phyloP scores from a whole-genome alignment of 2,329 filamentous ascomycete genomes.

The Incumbomyces lentus region DNA sequence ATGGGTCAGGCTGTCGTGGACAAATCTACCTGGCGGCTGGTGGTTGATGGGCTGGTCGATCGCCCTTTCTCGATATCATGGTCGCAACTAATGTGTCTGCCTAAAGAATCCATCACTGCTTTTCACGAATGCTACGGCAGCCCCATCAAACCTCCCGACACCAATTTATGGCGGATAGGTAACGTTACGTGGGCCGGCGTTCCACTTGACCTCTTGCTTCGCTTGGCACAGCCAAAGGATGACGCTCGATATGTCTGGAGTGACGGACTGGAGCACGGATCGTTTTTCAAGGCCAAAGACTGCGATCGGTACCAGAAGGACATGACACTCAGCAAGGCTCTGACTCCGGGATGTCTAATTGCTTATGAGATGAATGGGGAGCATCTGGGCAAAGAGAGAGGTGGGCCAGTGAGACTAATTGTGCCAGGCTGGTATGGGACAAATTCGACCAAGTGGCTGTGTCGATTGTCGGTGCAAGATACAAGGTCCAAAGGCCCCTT shows the following conservation, averaged over 20 bases:
- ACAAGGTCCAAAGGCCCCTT: conserved; percentile 12
- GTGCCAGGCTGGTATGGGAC: conserved; percentile 18
- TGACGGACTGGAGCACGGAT: conserved; percentile 15
- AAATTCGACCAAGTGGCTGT: conserved; percentile 18
- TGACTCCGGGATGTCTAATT: conserved; percentile 11
- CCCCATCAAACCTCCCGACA: conserved; percentile 23
- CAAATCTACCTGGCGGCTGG: conserved; percentile 21
- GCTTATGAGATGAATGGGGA: conserved; percentile 18
- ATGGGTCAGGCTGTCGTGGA: conserved; percentile 27
- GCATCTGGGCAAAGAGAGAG: conserved; percentile 13
- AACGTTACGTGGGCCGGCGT: conserved; percentile 30
- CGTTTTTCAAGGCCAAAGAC: conserved; percentile 10
- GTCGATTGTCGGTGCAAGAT: conserved; percentile 13
- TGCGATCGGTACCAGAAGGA: conserved; percentile 18
- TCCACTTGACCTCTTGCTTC: conserved; percentile 20
- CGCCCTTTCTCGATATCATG: conserved; percentile 23
- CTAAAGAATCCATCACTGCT: conserved; percentile 21
- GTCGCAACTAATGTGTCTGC: conserved; percentile 21
- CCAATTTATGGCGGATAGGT: conserved; percentile 25
- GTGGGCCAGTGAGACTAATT: conserved; percentile 17
- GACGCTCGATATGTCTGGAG: conserved; percentile 14
- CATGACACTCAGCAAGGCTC: conserved; percentile 14
- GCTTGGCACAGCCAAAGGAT: conserved; percentile 15
- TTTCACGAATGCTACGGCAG: conserved; percentile 31
- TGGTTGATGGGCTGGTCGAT: conserved; percentile 25